Evolutionary conservation across 2,329 filamentous ascomycete species (phyloP), one percentile per base, ranked within the genome.

Genomic region (Grosmannia penicillata): DNA sequence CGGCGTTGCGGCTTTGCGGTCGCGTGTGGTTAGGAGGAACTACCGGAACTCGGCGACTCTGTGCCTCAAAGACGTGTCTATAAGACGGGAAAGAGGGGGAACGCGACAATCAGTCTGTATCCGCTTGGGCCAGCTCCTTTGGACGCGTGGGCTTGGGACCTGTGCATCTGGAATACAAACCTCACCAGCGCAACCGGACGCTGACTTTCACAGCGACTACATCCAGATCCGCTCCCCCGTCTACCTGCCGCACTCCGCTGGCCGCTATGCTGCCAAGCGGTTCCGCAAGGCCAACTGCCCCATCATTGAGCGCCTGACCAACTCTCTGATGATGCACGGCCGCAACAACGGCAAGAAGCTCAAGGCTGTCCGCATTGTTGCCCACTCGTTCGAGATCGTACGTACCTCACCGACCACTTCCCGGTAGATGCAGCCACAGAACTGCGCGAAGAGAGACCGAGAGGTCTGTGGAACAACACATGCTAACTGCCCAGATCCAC

Each of bases 321-420:
- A 98, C 83, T 96, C 91, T 45, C 81, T 98, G 65, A 98, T 98
- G 93, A 96, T 96, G 89, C 94, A 98, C 81, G 91, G 91, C 70
- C 91, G 91, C 72, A 98, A 98, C 84, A 98, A 95, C 83, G 91
- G 91, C 70, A 98, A 98, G 83, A 98, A 98, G 85, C 80, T 96
- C 63, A 95, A 93, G 87, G 93, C 91, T 62, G 89, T 96, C 66
- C 86, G 91, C 70, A 98, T 98, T 56, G 87, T 98, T 58, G 87
- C 87, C 55, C 91, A 98, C 76, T 70, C 89, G 58, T 98, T 98
- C 70, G 93, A 98, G 77, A 98, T 98, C 65, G 89, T 95, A 81
- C 48, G 54, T 48, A 8, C 24, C 24, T n/a, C n/a, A n/a, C n/a
- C n/a, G n/a, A n/a, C n/a, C n/a, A n/a, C n/a, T n/a, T n/a, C n/a